Evolutionary conservation across 176 grass and related monocot species (phyloP), one percentile per base, ranked within the genome.

Genomic region (Zoysia japonica): DNA sequence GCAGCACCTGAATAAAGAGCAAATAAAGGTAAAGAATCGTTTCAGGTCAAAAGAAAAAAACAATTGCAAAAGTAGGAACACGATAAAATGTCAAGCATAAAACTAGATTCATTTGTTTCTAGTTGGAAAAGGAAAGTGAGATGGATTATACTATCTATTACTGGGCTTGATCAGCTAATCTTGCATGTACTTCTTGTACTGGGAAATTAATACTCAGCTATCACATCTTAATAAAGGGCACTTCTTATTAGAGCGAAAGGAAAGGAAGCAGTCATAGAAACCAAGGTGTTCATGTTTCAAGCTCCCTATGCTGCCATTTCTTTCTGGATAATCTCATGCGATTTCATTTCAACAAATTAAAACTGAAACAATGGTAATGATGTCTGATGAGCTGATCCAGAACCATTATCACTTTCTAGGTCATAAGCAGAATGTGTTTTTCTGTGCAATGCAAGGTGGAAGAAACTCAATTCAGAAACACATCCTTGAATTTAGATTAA

Each of bases 1-100:
- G n/a, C 61, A 74, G n/a, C 16, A 15, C 83, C 91, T 93, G 83
- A 68, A 86, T 85, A 65, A 78, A 83, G 42, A 85, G n/a, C 15
- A 74, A 57, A 56, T 45, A 57, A 20, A 78, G 37, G 80, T 78
- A 68, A 87, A 61, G 50, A 77, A 65, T 84, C 46, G 62, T 19
- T 19, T 13, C 10, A 76, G 15, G 57, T 54, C 13, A 35, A 79
- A 61, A 17, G 28, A 28, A 11, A 42, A 61, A 12, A 2, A 12
- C 5, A 61, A 46, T 60, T n/a, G 44, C 45, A 80, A 61, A 55
- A 71, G 75, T 72, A 87, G 36, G 52, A 67, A 48, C 46, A 35
- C 61, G 60, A 45, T 17, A 59, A 59, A 19, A 80, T 66, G 65
- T 10, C 6, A 71, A n/a, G 17, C 42, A 70, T 20, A 84, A 84